phyloP scores from a whole-genome alignment of 352 stramenopile species.

The Pythium folliculosum region DNA sequence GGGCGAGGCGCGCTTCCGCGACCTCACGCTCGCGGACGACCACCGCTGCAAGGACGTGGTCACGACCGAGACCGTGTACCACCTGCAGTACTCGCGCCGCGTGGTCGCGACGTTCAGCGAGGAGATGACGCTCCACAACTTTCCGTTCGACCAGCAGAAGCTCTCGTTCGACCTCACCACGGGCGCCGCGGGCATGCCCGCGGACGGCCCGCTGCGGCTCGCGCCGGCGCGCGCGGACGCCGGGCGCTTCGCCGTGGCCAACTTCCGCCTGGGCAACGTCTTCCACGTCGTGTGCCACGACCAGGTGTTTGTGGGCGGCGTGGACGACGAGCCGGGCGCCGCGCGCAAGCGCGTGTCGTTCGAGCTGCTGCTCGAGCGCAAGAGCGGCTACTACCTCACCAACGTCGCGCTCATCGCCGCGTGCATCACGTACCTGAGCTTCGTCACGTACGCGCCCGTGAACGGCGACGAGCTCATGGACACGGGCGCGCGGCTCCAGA shows the following conservation, averaged over 20 bases:
- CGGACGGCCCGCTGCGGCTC: conserved; percentile 17
- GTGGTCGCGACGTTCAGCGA: conserved; percentile 51
- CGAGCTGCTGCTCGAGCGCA: conserved; percentile 61
- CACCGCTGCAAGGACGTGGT: background rate
- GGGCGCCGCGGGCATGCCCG: conserved; percentile 13
- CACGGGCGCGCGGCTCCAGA: conserved; percentile 54
- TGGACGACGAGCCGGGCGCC: conserved; percentile 27
- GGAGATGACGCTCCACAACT: conserved; percentile 57
- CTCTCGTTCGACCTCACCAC: conserved; percentile 45
- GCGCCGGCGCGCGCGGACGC: conserved; percentile 26
- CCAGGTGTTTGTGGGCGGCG: conserved; percentile 49
- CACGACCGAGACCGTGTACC: conserved; percentile 17
- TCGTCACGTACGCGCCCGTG: conserved; percentile 22
- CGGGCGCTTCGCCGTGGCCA: conserved; percentile 41
- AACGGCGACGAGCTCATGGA: conserved; percentile 37
- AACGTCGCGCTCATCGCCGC: conserved; percentile 49
- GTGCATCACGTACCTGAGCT: conserved; percentile 61
- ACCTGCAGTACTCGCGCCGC: conserved; percentile 44
- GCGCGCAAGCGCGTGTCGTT: conserved; percentile 49
- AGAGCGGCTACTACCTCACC: conserved; percentile 52
- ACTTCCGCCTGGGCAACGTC: conserved; percentile 61
- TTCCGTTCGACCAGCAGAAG: conserved; percentile 66
- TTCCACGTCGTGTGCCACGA: conserved; percentile 53
- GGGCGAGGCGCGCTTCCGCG: conserved; percentile 6
- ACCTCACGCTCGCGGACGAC: background rate